These are phyloP conservation scores for Cladophialophora chaetospira DNA, from an alignment of 2,329 filamentous ascomycete species.

Conservation along the genomic window DNA sequence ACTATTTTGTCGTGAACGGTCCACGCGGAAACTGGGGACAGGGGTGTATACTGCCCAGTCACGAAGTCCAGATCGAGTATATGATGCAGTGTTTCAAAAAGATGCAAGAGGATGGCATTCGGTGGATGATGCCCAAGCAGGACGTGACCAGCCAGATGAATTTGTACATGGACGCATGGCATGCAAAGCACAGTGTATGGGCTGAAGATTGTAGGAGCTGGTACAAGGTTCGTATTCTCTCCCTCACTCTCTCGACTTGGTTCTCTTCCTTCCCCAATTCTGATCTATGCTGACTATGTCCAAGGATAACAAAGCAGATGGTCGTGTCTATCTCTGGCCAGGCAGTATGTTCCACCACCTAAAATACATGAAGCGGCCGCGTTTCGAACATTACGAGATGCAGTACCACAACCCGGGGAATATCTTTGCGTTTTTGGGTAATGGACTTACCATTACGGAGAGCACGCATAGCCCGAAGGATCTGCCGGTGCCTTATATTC, in stretches of 20 bases:
- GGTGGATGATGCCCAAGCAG: conserved; percentile 27
- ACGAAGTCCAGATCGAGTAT: conserved; percentile 36
- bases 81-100: conserved; percentile 37
- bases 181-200: conserved; percentile 38
- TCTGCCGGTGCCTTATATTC: conserved; percentile 25
- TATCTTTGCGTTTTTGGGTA: conserved; percentile 46
- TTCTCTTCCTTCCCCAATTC: conserved; percentile 43
- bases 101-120: conserved; percentile 39
- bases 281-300: no score
- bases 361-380: conserved; percentile 40
- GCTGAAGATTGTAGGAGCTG: conserved; percentile 35
- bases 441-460: conserved; percentile 50
- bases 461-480: conserved; percentile 13
- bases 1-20: conserved; percentile 39
- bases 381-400: conserved; percentile 48
- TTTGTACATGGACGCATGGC: conserved; percentile 29
- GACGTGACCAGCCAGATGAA: conserved; percentile 32
- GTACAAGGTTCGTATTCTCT: conserved; percentile 40
- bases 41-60: conserved; percentile 34
- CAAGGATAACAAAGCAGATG: conserved; percentile 25
- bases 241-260: conserved; percentile 37
- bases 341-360: conserved; percentile 44
- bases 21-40: conserved; percentile 36
- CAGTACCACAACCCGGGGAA: conserved; percentile 42
- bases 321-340: conserved; percentile 45